Conservation (phyloP, 805 yeast genomes). For the Pichia gijzeniarum region DNA sequence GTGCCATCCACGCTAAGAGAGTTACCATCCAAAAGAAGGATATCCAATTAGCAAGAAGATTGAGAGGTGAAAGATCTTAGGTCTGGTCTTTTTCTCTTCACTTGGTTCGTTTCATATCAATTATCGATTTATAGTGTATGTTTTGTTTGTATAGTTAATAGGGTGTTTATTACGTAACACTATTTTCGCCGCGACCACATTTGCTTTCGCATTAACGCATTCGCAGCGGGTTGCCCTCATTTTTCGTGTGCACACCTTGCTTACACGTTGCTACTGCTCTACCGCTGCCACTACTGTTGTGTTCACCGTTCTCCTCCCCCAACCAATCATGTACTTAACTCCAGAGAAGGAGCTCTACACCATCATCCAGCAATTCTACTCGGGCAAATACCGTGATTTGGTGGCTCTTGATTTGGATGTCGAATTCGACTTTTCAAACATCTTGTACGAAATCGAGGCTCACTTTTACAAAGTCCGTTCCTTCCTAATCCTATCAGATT, state of each 20-base stretch:
- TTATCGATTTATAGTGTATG: background rate
- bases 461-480: constrained; percentile 23
- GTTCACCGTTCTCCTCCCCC: background rate
- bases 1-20: constrained; percentile 98
- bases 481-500: constrained; percentile 1
- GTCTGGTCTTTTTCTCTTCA: constrained; percentile 1
- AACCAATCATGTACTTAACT: constrained; percentile 14
- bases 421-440: constrained; percentile 24
- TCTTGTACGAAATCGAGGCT: constrained; percentile 23
- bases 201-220: too few species aligned
- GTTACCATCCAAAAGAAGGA: constrained; percentile 98
- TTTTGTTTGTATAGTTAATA: background rate
- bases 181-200: too few species aligned
- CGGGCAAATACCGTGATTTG: constrained; percentile 21
- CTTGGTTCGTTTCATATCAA: background rate
- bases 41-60: constrained; percentile 95
- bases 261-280: background rate
- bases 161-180: constrained; percentile 2
- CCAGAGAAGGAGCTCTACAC: constrained; percentile 26
- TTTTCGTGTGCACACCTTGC: too few species aligned
- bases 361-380: constrained; percentile 26
- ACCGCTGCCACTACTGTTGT: background rate
- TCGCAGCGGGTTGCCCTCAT: too few species aligned
- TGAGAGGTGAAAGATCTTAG: constrained; percentile 93
- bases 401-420: constrained; percentile 16